phyloP scores from a whole-genome alignment of 2,329 filamentous ascomycete species.

The Claviceps citrina region DNA sequence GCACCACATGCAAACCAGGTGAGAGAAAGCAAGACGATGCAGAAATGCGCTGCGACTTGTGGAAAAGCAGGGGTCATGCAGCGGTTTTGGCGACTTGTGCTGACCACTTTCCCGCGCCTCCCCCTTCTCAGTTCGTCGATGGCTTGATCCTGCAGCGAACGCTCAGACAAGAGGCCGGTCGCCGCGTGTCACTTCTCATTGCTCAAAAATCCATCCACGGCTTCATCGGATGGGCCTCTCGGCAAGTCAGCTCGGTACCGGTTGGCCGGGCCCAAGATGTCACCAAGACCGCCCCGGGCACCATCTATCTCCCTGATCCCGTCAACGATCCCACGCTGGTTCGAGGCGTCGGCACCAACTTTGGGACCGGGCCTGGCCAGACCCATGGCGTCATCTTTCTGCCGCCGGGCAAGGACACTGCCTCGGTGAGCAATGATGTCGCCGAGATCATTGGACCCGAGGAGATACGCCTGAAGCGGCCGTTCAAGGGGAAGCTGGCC shows the following conservation, averaged over 20 bases:
- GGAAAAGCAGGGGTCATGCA: neutral
- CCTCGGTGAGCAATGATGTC: slow-evolving; percentile 70
- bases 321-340: slow-evolving; percentile 70
- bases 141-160: slow-evolving; percentile 86
- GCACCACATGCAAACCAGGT: slow-evolving; percentile 95
- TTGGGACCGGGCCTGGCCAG: slow-evolving; percentile 56
- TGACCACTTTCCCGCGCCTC: neutral
- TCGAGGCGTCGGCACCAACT: slow-evolving; percentile 66
- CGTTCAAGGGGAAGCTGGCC: slow-evolving; percentile 64
- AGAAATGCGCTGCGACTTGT: neutral
- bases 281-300: slow-evolving; percentile 64
- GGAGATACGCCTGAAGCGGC: slow-evolving; percentile 73
- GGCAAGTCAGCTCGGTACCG: slow-evolving; percentile 77
- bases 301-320: slow-evolving; percentile 78
- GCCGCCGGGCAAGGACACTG: slow-evolving; percentile 63
- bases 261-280: slow-evolving; percentile 83
- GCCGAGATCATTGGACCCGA: slow-evolving; percentile 63
- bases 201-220: slow-evolving; percentile 91
- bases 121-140: slow-evolving; percentile 68
- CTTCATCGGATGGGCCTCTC: slow-evolving; percentile 78
- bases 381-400: slow-evolving; percentile 73
- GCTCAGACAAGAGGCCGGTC: slow-evolving; percentile 69
- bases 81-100: no score
- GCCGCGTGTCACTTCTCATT: slow-evolving; percentile 82
- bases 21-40: no score